These are phyloP conservation scores for Nothomitra cinnamomea DNA, from an alignment of 2,329 filamentous ascomycete species.

Conservation along the genomic window DNA sequence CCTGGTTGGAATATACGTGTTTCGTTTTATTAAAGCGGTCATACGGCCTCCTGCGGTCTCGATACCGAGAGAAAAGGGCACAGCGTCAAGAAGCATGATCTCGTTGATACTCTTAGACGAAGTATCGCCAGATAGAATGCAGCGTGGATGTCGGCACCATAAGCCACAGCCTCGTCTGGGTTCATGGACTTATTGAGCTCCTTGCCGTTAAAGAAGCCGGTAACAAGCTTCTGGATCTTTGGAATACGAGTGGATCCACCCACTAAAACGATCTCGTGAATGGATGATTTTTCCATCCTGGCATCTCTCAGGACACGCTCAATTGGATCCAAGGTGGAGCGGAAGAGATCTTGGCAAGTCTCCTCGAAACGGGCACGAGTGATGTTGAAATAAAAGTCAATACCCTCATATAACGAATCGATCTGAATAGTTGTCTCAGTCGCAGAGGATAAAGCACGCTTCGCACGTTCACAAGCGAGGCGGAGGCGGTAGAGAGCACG, in stretches of 20 bases:
- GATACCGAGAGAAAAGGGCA: slow-evolving; percentile 89
- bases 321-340: slow-evolving; percentile 87
- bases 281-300: slow-evolving; percentile 92
- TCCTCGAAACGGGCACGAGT: slow-evolving; percentile 98
- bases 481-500: slow-evolving; percentile 94
- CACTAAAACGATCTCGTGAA: slow-evolving; percentile 96
- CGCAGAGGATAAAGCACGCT: slow-evolving; percentile 92
- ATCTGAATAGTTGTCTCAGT: slow-evolving; percentile 98
- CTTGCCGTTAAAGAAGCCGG: slow-evolving; percentile 99
- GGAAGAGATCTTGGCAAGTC: slow-evolving; percentile 97
- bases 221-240: slow-evolving; percentile 95
- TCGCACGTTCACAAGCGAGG: slow-evolving; percentile 96
- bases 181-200: slow-evolving; percentile 99
- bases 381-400: slow-evolving; percentile 98
- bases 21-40: slow-evolving; percentile 4
- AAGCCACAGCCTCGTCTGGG: slow-evolving; percentile 96
- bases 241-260: slow-evolving; percentile 97
- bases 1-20: no score
- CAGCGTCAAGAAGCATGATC: slow-evolving; percentile 90
- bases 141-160: slow-evolving; percentile 93
- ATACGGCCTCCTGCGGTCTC: slow-evolving; percentile 20
- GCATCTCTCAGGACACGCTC: slow-evolving; percentile 91
- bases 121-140: slow-evolving; percentile 94
- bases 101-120: slow-evolving; percentile 95
- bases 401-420: slow-evolving; percentile 92